Evolutionary conservation across 768 basidiomycete genomes (phyloP).

Genomic region (Mrakia blollopis): DNA sequence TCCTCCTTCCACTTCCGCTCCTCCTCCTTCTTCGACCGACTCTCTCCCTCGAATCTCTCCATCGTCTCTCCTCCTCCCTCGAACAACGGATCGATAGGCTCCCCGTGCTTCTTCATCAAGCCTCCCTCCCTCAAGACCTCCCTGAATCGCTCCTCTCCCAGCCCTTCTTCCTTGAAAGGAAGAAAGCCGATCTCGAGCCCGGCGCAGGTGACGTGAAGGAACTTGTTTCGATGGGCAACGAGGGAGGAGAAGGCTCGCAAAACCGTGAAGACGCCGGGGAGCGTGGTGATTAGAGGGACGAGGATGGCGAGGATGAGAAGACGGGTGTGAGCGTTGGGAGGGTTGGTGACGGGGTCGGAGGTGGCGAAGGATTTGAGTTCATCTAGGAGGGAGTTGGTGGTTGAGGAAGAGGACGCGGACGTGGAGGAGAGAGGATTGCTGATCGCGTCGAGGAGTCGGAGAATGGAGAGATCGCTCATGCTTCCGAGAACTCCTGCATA

Average conservation of each 20-base stretch:
- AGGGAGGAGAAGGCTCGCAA: not conserved
- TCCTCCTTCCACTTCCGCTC: not conserved
- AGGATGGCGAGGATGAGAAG: constrained; percentile 18
- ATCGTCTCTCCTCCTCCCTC: not conserved
- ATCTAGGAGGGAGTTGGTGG: not conserved
- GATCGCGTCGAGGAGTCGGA: constrained; percentile 19
- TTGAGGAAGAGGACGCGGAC: not conserved
- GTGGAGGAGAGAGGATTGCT: not conserved
- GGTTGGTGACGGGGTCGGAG: not conserved
- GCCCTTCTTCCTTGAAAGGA: not conserved
- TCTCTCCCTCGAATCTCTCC: not conserved
- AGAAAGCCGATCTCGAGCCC: constrained; percentile 17
- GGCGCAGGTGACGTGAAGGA: constrained; percentile 1
- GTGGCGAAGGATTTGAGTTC: not conserved
- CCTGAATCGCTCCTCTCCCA: constrained; percentile 1
- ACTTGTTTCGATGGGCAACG: not conserved
- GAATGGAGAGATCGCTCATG: constrained; percentile 8
- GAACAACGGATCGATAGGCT: not conserved
- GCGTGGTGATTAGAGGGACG: not conserved
- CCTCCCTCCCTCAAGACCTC: not conserved
- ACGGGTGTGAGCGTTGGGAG: constrained; percentile 16
- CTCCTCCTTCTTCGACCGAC: not conserved
- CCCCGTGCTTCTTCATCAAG: constrained; percentile 5
- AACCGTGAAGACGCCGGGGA: not conserved
- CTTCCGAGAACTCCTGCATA: not conserved